Base-by-base conservation (phyloP, 345 rosid species). In the Jatropha curcas region DNA sequence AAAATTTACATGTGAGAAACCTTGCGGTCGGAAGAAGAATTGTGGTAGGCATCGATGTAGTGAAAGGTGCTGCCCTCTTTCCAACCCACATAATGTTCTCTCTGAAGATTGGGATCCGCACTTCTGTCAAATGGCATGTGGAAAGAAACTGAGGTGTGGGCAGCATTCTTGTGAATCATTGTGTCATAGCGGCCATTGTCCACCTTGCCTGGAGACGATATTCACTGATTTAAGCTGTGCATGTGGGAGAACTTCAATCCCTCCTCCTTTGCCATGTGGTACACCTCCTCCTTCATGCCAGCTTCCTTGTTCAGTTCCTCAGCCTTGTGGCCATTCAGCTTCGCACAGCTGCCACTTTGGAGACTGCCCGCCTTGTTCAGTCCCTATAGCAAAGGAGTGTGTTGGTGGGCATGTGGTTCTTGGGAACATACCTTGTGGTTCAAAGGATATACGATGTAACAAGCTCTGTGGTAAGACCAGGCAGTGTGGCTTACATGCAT, bases 321-420 rank as follows among this genome's bases (percentile, higher is more conserved):
- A 86, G 79, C 85, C 92, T 65, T 91, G 99, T 74, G 98, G 99
- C 61, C 98, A 93, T 83, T 63, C 88, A 60, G 84, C 98, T 55
- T 81, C 93, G n/a, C 99, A 95, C 74, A 87, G 91, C 80, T 95
- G 96, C 81, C 99, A 95, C 84, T 90, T 91, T 79, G 98, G 98
- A 41, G 98, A 95, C 68, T 95, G 99, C 80, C 98, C 96, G 16
- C 92, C 99, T 64, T 95, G 99, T 78, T 88, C 98, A 17, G 88
- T 88, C 35, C 98, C 97, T 33, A 83, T 91, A 57, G 96, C 94
- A 52, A 95, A 93, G 82, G 94, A 91, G 75, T 92, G 99, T 48
- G 84, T 88, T 55, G 99, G 97, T 61, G 97, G 98, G 25, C 99
- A 92, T 76, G 96, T 92, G 79, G 86, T 95, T 81, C 93, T 95